phyloP scores from a whole-genome alignment of 2,329 filamentous ascomycete genomes.

The Chaetomiaceae sp. region DNA sequence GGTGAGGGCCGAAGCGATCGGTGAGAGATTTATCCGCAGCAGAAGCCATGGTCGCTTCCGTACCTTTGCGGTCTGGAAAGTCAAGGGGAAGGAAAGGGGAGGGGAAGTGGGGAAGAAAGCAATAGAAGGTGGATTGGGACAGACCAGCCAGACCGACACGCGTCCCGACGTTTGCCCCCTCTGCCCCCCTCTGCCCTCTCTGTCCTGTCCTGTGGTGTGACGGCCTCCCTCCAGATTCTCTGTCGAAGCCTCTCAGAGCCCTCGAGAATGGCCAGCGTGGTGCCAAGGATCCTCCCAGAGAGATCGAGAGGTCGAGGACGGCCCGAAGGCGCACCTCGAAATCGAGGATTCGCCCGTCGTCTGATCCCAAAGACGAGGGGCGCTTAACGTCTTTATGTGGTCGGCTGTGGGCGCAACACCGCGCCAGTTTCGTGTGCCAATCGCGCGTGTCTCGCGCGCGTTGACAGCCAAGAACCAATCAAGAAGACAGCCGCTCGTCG shows the following conservation, averaged over 20 bases:
- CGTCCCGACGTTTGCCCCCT: neutral
- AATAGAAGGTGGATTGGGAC: neutral
- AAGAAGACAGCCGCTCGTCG: neutral
- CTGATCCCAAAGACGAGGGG: constrained; percentile 5
- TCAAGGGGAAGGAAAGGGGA: neutral
- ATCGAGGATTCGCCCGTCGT: constrained; percentile 6
- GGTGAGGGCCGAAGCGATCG: constrained; percentile 8
- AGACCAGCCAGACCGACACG: neutral
- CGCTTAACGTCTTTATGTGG: constrained; percentile 21
- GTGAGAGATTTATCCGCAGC: constrained; percentile 13
- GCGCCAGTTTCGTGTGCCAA: constrained; percentile 25
- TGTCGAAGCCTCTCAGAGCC: neutral
- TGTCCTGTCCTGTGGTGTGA: too few species aligned
- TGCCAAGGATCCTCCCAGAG: neutral
- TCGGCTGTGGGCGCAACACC: constrained; percentile 12
- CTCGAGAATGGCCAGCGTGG: neutral
- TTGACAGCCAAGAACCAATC: constrained; percentile 17
- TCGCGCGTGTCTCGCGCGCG: constrained; percentile 24
- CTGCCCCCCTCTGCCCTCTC: neutral
- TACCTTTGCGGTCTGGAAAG: neutral
- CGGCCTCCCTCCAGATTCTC: neutral
- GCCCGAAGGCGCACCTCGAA: neutral
- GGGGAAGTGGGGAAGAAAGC: neutral
- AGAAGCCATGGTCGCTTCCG: neutral
- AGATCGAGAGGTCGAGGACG: neutral